Conservation (phyloP, 345 rosid species). For the Rhodamnia rubescens region DNA sequence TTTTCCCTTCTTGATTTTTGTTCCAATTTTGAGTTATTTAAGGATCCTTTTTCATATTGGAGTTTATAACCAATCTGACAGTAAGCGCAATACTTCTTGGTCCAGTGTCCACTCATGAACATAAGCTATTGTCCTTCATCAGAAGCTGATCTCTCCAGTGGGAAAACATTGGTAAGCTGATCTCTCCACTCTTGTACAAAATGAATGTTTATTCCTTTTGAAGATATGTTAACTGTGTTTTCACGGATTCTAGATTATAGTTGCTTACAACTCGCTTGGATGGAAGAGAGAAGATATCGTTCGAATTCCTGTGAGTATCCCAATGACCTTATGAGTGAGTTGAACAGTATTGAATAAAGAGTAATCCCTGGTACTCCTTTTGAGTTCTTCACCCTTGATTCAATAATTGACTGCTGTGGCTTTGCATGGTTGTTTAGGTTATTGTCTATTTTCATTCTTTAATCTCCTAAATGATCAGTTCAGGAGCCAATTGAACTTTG, state of each 20-base stretch:
- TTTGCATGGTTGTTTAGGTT: too few species aligned
- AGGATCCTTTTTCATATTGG: neutral
- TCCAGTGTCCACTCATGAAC: conserved; percentile 92
- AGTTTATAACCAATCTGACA: neutral
- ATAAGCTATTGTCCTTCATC: conserved; percentile 88
- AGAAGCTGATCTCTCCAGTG: conserved; percentile 45
- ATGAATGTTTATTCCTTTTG: conserved; percentile 2
- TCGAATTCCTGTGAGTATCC: conserved; percentile 72
- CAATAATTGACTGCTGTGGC: neutral
- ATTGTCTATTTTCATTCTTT: neutral
- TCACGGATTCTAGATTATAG: conserved; percentile 38
- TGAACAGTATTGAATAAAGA: neutral
- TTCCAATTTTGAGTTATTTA: neutral
- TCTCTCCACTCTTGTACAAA: neutral
- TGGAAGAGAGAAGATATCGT: conserved; percentile 85
- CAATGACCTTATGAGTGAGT: neutral
- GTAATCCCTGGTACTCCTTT: neutral
- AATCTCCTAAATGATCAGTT: neutral
- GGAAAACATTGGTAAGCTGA: conserved; percentile 61
- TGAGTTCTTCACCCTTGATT: neutral
- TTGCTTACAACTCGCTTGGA: conserved; percentile 90
- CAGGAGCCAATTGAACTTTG: neutral
- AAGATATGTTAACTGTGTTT: conserved; percentile 2
- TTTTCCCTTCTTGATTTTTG: neutral
- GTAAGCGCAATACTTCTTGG: neutral